A percentile compares a stretch with the other conserved stretches of the same genome.
Evolutionary conservation across 2,329 filamentous ascomycete species (phyloP).

Genomic region (Diaporthe sp.): DNA sequence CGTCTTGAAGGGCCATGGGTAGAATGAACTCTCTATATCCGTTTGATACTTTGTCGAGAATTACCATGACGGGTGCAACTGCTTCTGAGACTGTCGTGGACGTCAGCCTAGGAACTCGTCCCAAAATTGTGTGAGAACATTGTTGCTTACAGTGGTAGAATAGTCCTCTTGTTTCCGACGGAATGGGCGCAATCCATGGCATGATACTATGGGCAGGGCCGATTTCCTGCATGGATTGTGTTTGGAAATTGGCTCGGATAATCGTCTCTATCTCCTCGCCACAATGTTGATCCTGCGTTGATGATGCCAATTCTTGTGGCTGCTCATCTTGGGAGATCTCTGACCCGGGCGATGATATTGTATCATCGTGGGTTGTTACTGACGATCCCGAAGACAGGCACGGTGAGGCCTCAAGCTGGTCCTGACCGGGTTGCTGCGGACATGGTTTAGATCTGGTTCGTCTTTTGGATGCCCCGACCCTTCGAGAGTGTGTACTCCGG

Average conservation of each 20-base stretch:
- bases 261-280: neutral
- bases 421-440: neutral
- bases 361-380: too few relatives aligned
- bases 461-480: neutral
- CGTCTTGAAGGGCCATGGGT: constrained; percentile 13
- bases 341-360: neutral
- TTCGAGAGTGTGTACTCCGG: neutral
- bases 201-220: neutral
- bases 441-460: neutral
- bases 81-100: neutral
- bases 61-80: constrained; percentile 13
- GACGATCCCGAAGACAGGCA: neutral
- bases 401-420: neutral
- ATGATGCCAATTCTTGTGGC: neutral
- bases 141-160: neutral
- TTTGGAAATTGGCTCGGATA: neutral
- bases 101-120: neutral
- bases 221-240: neutral
- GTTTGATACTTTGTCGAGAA: constrained; percentile 11
- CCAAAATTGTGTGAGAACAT: accelerated
- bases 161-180: neutral
- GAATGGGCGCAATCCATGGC: neutral
- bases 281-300: neutral
- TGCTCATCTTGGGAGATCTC: neutral
- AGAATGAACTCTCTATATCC: constrained; percentile 17